Evolutionary conservation across 1,139 yeast genomes (phyloP), one percentile per base, ranked within the genome.

Genomic region (Debaryomyces nepalensis): DNA sequence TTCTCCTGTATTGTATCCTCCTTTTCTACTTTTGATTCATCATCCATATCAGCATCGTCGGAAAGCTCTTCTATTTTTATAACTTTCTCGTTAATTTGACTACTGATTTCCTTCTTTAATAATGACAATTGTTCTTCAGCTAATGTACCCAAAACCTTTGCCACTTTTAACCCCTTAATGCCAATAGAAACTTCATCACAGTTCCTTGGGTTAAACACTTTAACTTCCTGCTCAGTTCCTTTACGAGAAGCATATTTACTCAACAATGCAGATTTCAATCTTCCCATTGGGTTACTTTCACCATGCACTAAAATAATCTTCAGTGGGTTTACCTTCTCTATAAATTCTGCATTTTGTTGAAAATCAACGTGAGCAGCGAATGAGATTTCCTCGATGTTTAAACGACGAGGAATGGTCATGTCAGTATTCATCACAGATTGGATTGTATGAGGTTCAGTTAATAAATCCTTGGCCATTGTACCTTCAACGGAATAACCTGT

Each of bases 401-500:
- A 70, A 49, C 98, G 77, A 56, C 99, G 80, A 2, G 98, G 97
- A 33, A 93, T 85, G 41, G 82, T 79, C 26, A 84, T 70, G 42
- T 91, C 97, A 0, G 96, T 88, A 49, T 89, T 89, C 18, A 75
- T 68, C 16, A 79, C 69, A 0, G 98, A 86, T 3, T 95, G 95
- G 42, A 93, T 89, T 14, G 90, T 87, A 20, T 82, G 80, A 0
- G 99, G 99, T 54, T 91, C 97, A 35, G 89, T 81, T 51, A 95
- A 70, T 35, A 93, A 71, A 45, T 80, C 88, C 58, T 93, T 93
- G 0, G 99, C 99, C 90, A 93, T 82, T 1, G 99, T 93, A 18
- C 99, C 99, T 61, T 93, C 99, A 4, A 93, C 97, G 2, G 98
- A 91, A 63, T 93, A 93, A 68, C 99, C 99, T 0, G 99, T 95